Percentiles rank a stretch among this genome's conserved stretches.
Evolutionary conservation across 108 stramenopile species (phyloP).

Genomic region (Skeletonema tropicum): DNA sequence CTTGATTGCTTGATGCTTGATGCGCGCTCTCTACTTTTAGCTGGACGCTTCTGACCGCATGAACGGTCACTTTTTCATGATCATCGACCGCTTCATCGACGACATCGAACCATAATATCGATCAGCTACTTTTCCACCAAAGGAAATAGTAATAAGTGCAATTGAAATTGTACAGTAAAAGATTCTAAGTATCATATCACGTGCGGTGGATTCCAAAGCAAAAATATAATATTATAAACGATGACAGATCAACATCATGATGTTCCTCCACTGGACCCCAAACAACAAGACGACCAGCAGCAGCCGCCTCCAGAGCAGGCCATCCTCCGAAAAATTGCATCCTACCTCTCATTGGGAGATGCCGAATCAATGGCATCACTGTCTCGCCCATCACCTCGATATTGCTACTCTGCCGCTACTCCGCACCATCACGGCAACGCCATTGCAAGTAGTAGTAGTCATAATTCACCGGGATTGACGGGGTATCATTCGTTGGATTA

Average conservation of each 20-base stretch:
- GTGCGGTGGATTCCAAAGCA: too few species aligned
- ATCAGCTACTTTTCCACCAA: too few species aligned
- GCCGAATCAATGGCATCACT: constrained; percentile 48
- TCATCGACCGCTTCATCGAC: too few species aligned
- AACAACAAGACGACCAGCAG: neutral
- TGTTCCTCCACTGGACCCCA: neutral
- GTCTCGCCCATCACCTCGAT: constrained; percentile 10
- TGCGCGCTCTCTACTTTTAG: too few species aligned
- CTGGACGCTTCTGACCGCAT: too few species aligned
- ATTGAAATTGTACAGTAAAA: too few species aligned
- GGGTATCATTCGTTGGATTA: constrained; percentile 32
- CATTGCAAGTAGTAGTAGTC: neutral
- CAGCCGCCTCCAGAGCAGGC: neutral
- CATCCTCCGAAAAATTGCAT: constrained; percentile 47
- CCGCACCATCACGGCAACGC: constrained; percentile 2
- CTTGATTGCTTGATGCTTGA: too few species aligned
- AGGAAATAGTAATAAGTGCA: too few species aligned
- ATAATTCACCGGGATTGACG: constrained; percentile 4
- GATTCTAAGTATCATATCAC: too few species aligned
- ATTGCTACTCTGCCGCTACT: neutral
- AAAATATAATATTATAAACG: neutral
- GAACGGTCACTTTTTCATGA: too few species aligned
- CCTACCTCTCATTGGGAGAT: constrained; percentile 67
- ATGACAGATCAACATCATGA: neutral
- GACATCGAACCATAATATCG: too few species aligned